phyloP scores from a whole-genome alignment of 129 eudicot species.

The Deinandra increscens region DNA sequence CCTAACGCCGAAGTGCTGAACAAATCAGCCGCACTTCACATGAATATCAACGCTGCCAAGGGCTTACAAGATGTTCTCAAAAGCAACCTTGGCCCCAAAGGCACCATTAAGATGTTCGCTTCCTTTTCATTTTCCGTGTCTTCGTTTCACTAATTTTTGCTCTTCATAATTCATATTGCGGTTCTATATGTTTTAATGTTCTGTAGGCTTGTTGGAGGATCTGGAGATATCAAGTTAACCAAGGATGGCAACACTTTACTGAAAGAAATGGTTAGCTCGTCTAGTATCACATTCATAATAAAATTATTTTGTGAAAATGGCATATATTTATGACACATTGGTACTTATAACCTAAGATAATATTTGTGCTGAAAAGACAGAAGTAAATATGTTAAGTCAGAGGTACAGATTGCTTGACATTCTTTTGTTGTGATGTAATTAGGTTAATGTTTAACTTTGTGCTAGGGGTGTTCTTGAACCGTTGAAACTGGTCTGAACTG shows the following conservation, averaged over 20 bases:
- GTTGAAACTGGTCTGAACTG: no score
- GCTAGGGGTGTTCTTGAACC: no score
- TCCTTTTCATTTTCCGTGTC: not conserved
- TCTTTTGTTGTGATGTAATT: not conserved
- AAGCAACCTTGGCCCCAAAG: slow-evolving; percentile 93
- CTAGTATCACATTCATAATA: not conserved
- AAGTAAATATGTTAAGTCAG: slow-evolving; percentile 9
- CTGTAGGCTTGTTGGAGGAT: slow-evolving; percentile 95
- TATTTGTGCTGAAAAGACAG: not conserved
- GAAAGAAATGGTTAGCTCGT: slow-evolving; percentile 76
- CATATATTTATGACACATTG: not conserved
- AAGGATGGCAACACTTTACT: slow-evolving; percentile 91
- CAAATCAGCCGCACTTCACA: slow-evolving; percentile 94
- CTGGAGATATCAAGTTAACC: slow-evolving; percentile 93
- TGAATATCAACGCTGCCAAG: slow-evolving; percentile 93
- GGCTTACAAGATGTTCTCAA: slow-evolving; percentile 93
- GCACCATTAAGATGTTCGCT: slow-evolving; percentile 79
- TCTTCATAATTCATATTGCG: no score
- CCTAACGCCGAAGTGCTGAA: slow-evolving; percentile 95
- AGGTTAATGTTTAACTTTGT: not conserved
- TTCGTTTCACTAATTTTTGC: not conserved
- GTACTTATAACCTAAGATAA: not conserved
- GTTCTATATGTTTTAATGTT: no score
- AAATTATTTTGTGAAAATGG: not conserved
- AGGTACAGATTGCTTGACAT: not conserved